A percentile compares a stretch with the other conserved stretches of the same genome.
Conservation (phyloP, 768 basidiomycete genomes). For the Leucocoprinus leucothites region DNA sequence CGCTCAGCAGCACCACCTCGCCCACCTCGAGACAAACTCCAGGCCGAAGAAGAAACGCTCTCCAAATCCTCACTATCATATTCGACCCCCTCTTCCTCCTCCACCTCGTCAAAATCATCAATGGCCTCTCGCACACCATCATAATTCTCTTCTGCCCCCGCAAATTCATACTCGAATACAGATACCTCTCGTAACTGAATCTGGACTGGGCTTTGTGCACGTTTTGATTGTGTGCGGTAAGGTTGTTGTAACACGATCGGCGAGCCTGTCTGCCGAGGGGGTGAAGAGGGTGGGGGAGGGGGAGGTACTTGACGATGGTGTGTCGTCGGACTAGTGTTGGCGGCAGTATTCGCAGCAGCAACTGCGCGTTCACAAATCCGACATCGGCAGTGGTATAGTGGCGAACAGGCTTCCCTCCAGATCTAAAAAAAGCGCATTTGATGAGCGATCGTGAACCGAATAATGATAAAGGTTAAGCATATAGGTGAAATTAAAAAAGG, state of each 20-base stretch:
- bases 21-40: slow-evolving; percentile 4
- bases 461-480: too few species aligned
- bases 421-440: slow-evolving; percentile 34
- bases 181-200: slow-evolving; percentile 20
- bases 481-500: not conserved
- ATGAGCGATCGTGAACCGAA: not conserved
- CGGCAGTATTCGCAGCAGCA: slow-evolving; percentile 43
- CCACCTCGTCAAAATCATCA: not conserved
- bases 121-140: not conserved
- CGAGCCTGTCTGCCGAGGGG: not conserved
- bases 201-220: slow-evolving; percentile 14
- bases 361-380: slow-evolving; percentile 71
- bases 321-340: slow-evolving; percentile 15
- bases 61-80: too few species aligned
- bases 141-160: slow-evolving; percentile 8
- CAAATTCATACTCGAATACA: slow-evolving; percentile 18
- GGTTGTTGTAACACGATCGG: too few species aligned
- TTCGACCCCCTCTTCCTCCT: slow-evolving; percentile 8
- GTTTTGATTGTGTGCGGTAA: not conserved
- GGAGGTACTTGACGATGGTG: not conserved
- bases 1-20: slow-evolving; percentile 12
- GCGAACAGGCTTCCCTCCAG: slow-evolving; percentile 74
- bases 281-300: not conserved
- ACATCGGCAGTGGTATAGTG: slow-evolving; percentile 70
- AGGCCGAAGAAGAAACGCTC: too few species aligned